Evolutionary conservation across 2,329 filamentous ascomycete genomes (phyloP), one percentile per base, ranked within the genome.

Genomic region (Triangularia verruculosa): DNA sequence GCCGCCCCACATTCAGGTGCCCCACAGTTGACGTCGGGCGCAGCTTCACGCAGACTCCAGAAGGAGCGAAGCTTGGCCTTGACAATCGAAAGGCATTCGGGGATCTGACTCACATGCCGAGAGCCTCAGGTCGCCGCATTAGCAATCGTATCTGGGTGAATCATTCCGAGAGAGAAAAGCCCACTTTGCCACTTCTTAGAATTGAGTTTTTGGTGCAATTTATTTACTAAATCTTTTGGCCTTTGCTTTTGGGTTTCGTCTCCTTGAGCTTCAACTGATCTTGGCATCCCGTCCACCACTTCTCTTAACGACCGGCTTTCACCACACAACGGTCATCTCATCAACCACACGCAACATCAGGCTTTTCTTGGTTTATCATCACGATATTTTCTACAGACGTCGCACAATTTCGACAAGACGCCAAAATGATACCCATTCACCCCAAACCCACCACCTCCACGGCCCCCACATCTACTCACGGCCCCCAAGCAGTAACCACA

Each of bases 401-500:
- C 34, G 11, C 5, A 32, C 3, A 11, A 32, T 32, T 43, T 43
- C 15, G 9, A 47, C n/a, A 20, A 8, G n/a, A 30, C 11, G 39
- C 6, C 55, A 32, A 59, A 20, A 71, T 71, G 70, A 69, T 70
- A 0, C 67, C 70, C 15, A 68, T 70, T 24, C 64, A 66, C 25
- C 32, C 62, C 1, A 63, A 66, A 63, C 63, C 11, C 64, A 63
- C 9, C 34, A 32, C 30, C 43, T 51, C 5, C 34, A 12, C 61
- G 13, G 4, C 39, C 39, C n/a, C 12, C 39, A 47, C n/a, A n/a
- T 20, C 30, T 32, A 2, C 30, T 11, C 30, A 11, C 8, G 30
- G 30, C 8, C 30, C 39, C 39, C 83, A 86, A 70, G 82, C 81
- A 17, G 80, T 83, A n/a, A 64, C 70, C 4, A 75, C 79, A 68